A percentile compares a stretch with the other conserved stretches of the same genome.
These are phyloP conservation scores for Inonotus hispidus DNA, from an alignment of 1,284 basidiomycete species.

Conservation along the genomic window DNA sequence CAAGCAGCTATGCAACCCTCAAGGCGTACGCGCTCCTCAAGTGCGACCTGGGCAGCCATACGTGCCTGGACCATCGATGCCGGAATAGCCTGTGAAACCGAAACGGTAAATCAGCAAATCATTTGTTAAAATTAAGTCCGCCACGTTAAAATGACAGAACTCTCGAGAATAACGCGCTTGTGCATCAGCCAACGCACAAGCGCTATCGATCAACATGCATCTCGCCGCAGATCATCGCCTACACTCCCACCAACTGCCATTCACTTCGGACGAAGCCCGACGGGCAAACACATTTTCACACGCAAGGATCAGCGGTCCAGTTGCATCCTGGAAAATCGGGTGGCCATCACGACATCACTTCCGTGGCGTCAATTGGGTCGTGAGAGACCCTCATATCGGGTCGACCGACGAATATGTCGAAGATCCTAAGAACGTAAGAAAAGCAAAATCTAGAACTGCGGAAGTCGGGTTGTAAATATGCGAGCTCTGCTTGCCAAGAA, in stretches of 20 bases:
- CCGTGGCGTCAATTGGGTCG: slow-evolving; percentile 10
- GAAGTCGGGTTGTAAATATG: neutral
- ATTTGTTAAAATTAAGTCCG: neutral
- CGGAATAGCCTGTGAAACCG: slow-evolving; percentile 5
- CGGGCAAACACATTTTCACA: neutral
- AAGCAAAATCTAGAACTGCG: neutral
- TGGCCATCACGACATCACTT: neutral
- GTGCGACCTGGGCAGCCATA: slow-evolving; percentile 33
- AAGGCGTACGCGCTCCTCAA: slow-evolving; percentile 39
- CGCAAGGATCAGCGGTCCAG: neutral
- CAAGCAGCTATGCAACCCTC: slow-evolving; percentile 39
- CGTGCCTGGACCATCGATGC: slow-evolving; percentile 31
- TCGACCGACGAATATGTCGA: neutral
- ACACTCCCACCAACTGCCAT: neutral
- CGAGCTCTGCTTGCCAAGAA: neutral
- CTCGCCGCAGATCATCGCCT: neutral
- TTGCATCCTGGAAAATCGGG: neutral
- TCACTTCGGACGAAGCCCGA: neutral
- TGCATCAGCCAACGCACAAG: neutral
- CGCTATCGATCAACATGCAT: neutral
- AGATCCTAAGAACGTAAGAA: neutral
- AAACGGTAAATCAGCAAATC: neutral
- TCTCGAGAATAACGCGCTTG: neutral
- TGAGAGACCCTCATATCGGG: neutral
- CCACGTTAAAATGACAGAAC: neutral